Conservation (phyloP, 805 yeast species). For the Scheffersomyces stipitis region DNA sequence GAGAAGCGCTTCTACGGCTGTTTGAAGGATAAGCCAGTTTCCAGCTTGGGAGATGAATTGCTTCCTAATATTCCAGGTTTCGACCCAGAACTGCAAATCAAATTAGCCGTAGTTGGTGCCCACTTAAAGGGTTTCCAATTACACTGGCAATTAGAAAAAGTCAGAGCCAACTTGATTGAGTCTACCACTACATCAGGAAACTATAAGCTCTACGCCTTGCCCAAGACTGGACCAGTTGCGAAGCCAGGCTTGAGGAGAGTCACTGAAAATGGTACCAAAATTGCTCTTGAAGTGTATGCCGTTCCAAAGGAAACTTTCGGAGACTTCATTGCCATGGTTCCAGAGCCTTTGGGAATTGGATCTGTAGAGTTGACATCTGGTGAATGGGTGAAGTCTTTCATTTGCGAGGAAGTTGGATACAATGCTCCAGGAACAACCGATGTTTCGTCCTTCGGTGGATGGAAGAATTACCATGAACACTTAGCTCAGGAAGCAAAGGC, state of each 20-base stretch:
- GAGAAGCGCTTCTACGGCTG: conserved; percentile 58
- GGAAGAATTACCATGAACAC: conserved; percentile 63
- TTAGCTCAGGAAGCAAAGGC: conserved; percentile 25
- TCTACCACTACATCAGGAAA: conserved; percentile 68
- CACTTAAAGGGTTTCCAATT: conserved; percentile 85
- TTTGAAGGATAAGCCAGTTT: conserved; percentile 36
- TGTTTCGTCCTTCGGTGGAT: conserved; percentile 86
- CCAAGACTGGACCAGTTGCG: conserved; percentile 74
- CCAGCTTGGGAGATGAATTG: conserved; percentile 46
- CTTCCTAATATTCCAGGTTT: conserved; percentile 45
- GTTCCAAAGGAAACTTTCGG: conserved; percentile 81
- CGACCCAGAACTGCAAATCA: conserved; percentile 44
- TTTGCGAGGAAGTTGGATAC: conserved; percentile 91
- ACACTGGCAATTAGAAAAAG: conserved; percentile 91
- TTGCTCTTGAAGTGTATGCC: conserved; percentile 80
- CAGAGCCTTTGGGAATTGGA: conserved; percentile 94
- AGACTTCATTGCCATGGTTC: conserved; percentile 80
- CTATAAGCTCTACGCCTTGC: conserved; percentile 80
- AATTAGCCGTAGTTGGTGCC: conserved; percentile 95
- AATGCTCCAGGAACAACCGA: conserved; percentile 68
- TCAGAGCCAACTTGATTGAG: conserved; percentile 67
- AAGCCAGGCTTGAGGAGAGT: conserved; percentile 90
- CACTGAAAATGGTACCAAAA: conserved; percentile 50
- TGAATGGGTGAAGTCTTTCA: conserved; percentile 85
- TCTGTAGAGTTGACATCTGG: conserved; percentile 82